Evolutionary conservation across 2,329 filamentous ascomycete genomes (phyloP).

Genomic region (Microcyclospora pomicola): DNA sequence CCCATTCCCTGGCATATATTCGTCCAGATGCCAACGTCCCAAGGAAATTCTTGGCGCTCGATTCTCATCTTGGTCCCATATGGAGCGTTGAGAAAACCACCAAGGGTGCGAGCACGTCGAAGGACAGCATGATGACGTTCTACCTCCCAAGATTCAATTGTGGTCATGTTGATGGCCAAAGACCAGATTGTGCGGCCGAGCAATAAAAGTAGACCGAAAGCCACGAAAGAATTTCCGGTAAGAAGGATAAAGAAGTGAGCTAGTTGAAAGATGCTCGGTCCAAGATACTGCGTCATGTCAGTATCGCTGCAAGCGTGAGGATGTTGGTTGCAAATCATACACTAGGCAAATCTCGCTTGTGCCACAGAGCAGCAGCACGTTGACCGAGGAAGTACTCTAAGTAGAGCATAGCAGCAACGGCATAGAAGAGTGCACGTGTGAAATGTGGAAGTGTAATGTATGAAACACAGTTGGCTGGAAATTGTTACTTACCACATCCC

Average conservation of each 20-base stretch:
- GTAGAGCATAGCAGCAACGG: constrained; percentile 48
- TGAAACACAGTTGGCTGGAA: constrained; percentile 57
- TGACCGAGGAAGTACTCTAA: constrained; percentile 48
- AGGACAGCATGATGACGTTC: constrained; percentile 34
- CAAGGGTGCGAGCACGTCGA: constrained; percentile 33
- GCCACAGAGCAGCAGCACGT: constrained; percentile 49
- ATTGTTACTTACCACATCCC: constrained; percentile 18
- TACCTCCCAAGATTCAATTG: constrained; percentile 65
- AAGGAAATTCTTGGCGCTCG: constrained; percentile 62
- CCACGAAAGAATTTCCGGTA: constrained; percentile 44
- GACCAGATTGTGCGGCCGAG: constrained; percentile 47
- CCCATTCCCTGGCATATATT: constrained; percentile 71
- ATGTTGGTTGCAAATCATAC: constrained; percentile 25
- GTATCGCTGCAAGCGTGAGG: neutral
- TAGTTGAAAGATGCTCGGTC: constrained; percentile 48
- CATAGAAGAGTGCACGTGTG: constrained; percentile 59
- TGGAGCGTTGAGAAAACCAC: constrained; percentile 43
- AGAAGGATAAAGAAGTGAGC: constrained; percentile 46
- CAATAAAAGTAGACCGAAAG: constrained; percentile 51
- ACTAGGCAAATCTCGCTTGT: constrained; percentile 50
- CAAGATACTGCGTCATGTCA: constrained; percentile 44
- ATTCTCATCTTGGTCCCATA: constrained; percentile 42
- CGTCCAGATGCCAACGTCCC: constrained; percentile 60
- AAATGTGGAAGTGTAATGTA: constrained; percentile 74
- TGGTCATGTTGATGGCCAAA: constrained; percentile 57